Base-by-base conservation (phyloP, 805 yeast genomes). In the Metschnikowia kunwiensis region DNA sequence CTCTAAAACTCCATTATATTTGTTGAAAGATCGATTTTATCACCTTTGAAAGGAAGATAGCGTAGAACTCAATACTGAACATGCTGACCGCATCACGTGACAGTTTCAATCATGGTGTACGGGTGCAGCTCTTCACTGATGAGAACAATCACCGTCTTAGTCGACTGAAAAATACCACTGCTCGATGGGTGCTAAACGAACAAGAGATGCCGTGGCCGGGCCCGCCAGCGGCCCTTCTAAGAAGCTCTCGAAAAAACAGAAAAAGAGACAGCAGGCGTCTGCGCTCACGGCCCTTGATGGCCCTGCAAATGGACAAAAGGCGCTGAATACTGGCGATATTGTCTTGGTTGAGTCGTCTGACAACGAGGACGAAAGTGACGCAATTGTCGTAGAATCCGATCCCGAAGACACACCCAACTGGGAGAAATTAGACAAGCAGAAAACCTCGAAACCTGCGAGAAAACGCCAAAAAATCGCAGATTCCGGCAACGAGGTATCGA, bases 401-500 rank as follows among this genome's bases (percentile, higher is more conserved):
- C 12, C 30, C 22, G 30, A 14, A 10, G 31, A 15, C 14, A 11
- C 27, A 12, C 19, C 10, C 8, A 13, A 13, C 13, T 11, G 21
- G 9, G 27, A 9, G 13, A 18, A 16, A 23, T 11, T 22, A 9
- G 30, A 17, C 33, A 38, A 9, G 22, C 23, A 25, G 36, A 37
- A 16, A 21, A 14, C 19, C 23, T 40, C 32, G 13, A 21, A 34
- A 13, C 39, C 36, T n/a, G 19, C 38, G 5, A 7, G 39, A 3
- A 47, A 47, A 34, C 38, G 40, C 35, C 42, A 35, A 36, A 45
- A 34, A 15, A n/a, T 14, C 19, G 33, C 37, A 3, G 49, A 38
- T 24, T 10, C 40, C 5, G 42, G 36, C 13, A 69, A 72, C 40
- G 74, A 63, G 25, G 53, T 74, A 4, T 50, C 72, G 2, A 61